A percentile compares a stretch with the other conserved stretches of the same genome.
phyloP scores from a whole-genome alignment of 208 protist species.

The Strigomonas culicis region DNA sequence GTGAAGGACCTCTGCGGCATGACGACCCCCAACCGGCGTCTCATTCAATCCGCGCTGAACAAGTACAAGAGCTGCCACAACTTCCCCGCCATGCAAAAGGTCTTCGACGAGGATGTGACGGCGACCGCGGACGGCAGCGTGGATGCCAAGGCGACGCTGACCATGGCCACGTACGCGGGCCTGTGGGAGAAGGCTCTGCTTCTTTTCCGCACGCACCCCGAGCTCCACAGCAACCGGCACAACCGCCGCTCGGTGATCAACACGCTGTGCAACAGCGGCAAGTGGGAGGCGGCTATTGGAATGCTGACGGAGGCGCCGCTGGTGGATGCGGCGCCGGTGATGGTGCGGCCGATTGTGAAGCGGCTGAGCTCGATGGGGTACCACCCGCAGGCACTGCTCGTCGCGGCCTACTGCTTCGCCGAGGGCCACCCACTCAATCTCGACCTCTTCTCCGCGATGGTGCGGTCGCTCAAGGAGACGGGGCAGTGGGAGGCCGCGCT shows the following conservation, averaged over 20 bases:
- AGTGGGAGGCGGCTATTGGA: slow-evolving; percentile 43
- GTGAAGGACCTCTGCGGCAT: slow-evolving; percentile 44
- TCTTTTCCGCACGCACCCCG: slow-evolving; percentile 31
- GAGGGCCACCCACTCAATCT: slow-evolving; percentile 42
- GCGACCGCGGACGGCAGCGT: slow-evolving; percentile 17
- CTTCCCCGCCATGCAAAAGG: slow-evolving; percentile 37
- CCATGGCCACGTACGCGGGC: slow-evolving; percentile 56
- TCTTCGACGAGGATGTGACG: slow-evolving; percentile 81
- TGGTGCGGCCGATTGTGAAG: slow-evolving; percentile 64
- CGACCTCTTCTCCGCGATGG: slow-evolving; percentile 50
- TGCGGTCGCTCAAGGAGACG: slow-evolving; percentile 38
- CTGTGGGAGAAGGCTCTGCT: slow-evolving; percentile 71
- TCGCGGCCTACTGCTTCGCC: slow-evolving; percentile 44
- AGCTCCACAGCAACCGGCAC: slow-evolving; percentile 20
- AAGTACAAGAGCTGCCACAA: slow-evolving; percentile 45
- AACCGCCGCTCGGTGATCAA: slow-evolving; percentile 49
- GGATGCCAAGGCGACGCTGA: slow-evolving; percentile 47
- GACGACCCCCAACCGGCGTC: slow-evolving; percentile 19
- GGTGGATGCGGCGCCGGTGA: slow-evolving; percentile 23
- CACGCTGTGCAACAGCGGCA: slow-evolving; percentile 29
- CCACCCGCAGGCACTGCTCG: slow-evolving; percentile 34
- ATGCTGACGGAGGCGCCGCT: slow-evolving; percentile 20
- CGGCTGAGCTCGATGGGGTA: slow-evolving; percentile 33
- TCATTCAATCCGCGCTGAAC: slow-evolving; percentile 46
- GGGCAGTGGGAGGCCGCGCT: slow-evolving; percentile 54